A percentile compares a stretch with the other conserved stretches of the same genome.
phyloP scores from a whole-genome alignment of 768 basidiomycete genomes.

The Termitomyces sp. region DNA sequence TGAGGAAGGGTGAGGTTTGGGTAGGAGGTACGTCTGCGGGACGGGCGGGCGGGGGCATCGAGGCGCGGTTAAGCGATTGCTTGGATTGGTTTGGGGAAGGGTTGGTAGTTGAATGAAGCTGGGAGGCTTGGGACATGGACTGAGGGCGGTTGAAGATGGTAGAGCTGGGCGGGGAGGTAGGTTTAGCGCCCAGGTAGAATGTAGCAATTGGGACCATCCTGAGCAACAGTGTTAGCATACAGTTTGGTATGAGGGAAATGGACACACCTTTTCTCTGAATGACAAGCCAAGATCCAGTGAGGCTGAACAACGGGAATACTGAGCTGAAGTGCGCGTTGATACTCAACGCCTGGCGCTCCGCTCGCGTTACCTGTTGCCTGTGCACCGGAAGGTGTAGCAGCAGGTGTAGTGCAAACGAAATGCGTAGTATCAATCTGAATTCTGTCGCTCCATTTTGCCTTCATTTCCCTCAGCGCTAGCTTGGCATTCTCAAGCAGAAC shows the following conservation, averaged over 20 bases:
- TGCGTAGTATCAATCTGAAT: slow-evolving; percentile 99
- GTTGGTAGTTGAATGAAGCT: slow-evolving; percentile 38
- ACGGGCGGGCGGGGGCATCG: slow-evolving; percentile 59
- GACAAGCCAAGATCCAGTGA: slow-evolving; percentile 90
- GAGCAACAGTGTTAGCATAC: not conserved
- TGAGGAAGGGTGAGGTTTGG: slow-evolving; percentile 32
- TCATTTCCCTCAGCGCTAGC: slow-evolving; percentile 77
- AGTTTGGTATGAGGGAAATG: not conserved
- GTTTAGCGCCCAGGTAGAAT: slow-evolving; percentile 75
- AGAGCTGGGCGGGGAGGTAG: slow-evolving; percentile 35
- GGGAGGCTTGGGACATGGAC: slow-evolving; percentile 69
- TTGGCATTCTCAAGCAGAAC: slow-evolving; percentile 78
- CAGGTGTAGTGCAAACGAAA: slow-evolving; percentile 93
- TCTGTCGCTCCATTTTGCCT: slow-evolving; percentile 84
- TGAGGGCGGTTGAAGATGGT: slow-evolving; percentile 50
- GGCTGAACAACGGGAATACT: slow-evolving; percentile 95
- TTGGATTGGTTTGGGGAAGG: slow-evolving; percentile 26
- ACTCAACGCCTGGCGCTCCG: slow-evolving; percentile 74
- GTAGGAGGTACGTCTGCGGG: slow-evolving; percentile 36
- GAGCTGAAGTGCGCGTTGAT: slow-evolving; percentile 90
- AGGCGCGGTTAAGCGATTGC: slow-evolving; percentile 48
- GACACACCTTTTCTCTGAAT: slow-evolving; percentile 72
- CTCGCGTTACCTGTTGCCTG: slow-evolving; percentile 45
- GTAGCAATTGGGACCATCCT: slow-evolving; percentile 86
- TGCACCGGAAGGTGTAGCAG: slow-evolving; percentile 55